Base-by-base conservation (phyloP, 2,329 filamentous ascomycete genomes). In the Ambrosiella beaveri region DNA sequence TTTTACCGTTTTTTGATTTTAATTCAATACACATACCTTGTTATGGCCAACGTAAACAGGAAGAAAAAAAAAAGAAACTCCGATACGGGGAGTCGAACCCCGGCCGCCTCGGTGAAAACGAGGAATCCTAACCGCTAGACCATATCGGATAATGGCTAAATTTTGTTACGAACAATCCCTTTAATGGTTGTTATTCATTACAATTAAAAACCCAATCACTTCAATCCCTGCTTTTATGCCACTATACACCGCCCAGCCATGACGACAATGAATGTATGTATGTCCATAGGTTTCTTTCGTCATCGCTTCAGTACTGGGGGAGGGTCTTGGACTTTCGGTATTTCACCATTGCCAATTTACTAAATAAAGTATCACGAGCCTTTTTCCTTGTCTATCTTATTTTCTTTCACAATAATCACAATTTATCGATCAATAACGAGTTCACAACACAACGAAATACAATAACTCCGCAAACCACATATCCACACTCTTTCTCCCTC, bases 71-170 rank as follows among this genome's bases (percentile, higher is more conserved):
- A 55, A 15, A 41, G 2, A 4, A 51, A 35, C 58, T 60, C 58
- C 58, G 58, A 60, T 60, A 60, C 58, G 58, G 58, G 58, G 58
- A 57, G 50, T 60, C 58, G 58, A 60, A 60, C 58, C 58, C 58
- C 58, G 58, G 55, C 58, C 58, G 54, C 58, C 58, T 57, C 58
- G 58, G 58, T 60, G 58, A 60, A 60, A 60, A 57, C 58, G 58
- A 60, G 58, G 58, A 57, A 60, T 60, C 58, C 54, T 60, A 60
- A 60, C 58, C 58, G 58, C 55, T 60, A 60, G 58, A 60, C 58
- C 58, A 60, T 60, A 60, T 60, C 58, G 58, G 58, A 53, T 51
- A n/a, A n/a, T n/a, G n/a, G 27, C n/a, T n/a, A n/a, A n/a, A n/a
- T n/a, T n/a, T n/a, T n/a, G n/a, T n/a, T 1, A 13, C n/a, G 0